Evolutionary conservation across 2,329 filamentous ascomycete species (phyloP), one percentile per base, ranked within the genome.

Genomic region (Pseudogymnoascus sp.): DNA sequence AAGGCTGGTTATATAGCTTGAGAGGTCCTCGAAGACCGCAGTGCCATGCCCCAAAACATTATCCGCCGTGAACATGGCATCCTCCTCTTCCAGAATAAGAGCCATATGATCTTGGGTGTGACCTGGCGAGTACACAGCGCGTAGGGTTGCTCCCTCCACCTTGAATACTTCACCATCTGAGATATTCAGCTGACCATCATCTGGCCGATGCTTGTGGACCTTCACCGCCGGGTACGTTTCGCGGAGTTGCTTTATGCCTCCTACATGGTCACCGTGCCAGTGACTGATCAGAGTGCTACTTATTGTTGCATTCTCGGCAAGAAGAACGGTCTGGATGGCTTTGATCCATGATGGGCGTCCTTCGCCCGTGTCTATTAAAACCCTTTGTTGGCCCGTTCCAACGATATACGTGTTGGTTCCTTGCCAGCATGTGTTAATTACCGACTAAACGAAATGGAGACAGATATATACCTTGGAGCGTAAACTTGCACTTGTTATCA

Each of bases 321-420:
- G 73, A 2, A 97, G 79, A 0, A 87, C 83, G 3, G 78, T 75
- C 65, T 83, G 81, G 36, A 99, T 75, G 0, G 83, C 81, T 0
- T 79, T 73, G 41, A 85, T 79, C 93, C 93, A 99, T 35, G 82
- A 79, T 2, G 86, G 83, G 62, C 64, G 66, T 58, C 92, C 94
- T 74, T 96, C 88, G 57, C 89, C 94, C 0, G 92, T 96, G 75
- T 99, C 94, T 70, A 99, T 85, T 20, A 99, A 82, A 62, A 97
- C 80, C 8, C 94, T 86, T 6, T 77, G 75, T 5, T 77, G 72
- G 3, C 92, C 93, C 6, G 82, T 86, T 62, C 94, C 94, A 63
- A 99, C 71, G 16, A 99, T 82, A 73, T 99, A 99, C 35, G 94
- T 99, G 74, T 99, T 99, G 67, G 94, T 97, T 64, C 92, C 87